These are phyloP conservation scores for Pistacia vera DNA, from an alignment of 345 rosid genomes.

Conservation along the genomic window DNA sequence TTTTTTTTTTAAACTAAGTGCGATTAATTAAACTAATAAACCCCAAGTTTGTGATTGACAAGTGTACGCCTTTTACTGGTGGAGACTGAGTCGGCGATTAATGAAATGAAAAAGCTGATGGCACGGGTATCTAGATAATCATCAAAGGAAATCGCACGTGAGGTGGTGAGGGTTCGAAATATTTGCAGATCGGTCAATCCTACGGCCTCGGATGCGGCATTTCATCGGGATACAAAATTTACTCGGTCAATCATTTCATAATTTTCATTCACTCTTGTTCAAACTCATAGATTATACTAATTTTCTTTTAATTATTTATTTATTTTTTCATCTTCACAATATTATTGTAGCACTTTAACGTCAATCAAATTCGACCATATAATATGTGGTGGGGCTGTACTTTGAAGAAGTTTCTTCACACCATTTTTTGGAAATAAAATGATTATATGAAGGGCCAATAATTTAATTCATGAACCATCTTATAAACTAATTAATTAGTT, in stretches of 20 bases:
- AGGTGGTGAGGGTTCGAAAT: constrained; percentile 13
- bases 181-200: constrained; percentile 31
- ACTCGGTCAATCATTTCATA: constrained; percentile 18
- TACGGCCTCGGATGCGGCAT: constrained; percentile 33
- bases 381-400: too few relatives aligned
- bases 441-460: too few relatives aligned
- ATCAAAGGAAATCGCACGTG: constrained; percentile 45
- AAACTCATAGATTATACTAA: background rate
- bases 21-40: background rate
- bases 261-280: constrained; percentile 5
- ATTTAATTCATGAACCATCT: too few relatives aligned
- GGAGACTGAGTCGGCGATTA: constrained; percentile 30
- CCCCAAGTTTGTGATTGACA: background rate
- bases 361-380: too few relatives aligned
- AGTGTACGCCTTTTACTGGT: constrained; percentile 9
- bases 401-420: too few relatives aligned
- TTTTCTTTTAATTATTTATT: too few relatives aligned
- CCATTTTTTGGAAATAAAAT: too few relatives aligned
- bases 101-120: constrained; percentile 1
- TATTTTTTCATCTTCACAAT: too few relatives aligned
- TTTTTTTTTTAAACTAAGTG: too few relatives aligned
- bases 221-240: constrained; percentile 33
- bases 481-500: too few relatives aligned
- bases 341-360: too few relatives aligned
- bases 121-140: constrained; percentile 21